Base-by-base conservation (phyloP, 2,329 filamentous ascomycete species). In the Pseudocercospora fijiensis region DNA sequence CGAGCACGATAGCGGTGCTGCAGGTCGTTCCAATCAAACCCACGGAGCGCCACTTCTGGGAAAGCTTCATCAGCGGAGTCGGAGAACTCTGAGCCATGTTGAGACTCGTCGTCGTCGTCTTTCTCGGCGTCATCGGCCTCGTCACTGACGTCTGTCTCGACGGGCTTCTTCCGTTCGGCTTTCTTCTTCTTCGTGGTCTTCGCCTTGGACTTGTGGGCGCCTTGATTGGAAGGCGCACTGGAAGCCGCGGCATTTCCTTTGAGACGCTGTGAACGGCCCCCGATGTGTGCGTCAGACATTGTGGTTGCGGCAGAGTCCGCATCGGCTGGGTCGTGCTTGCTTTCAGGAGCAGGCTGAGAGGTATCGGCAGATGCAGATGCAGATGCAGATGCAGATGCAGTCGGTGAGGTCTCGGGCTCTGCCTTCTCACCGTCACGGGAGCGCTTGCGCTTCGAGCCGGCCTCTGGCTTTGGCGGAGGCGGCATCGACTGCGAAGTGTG, bases 1-100 rank as follows among this genome's bases (percentile, higher is more conserved):
- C 86, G 86, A 58, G 84, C 79, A 64, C 88, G 82, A 70, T 92
- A 96, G 47, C 86, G 85, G 1, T 80, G 74, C 75, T 92, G 84
- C 30, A 96, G 88, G n/a, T 88, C 84, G 2, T 88, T 81, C 92
- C 92, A 96, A 76, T 93, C 86, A 72, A 90, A 92, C 72, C 78
- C 60, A 52, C 79, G 77, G 65, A 91, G 78, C 58, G 52, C 61
- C 11, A 72, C 68, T n/a, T 69, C 57, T 10, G 73, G 74, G 8
- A 70, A 61, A 16, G 56, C 65, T 24, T 67, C 57, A 69, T 72
- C 61, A 70, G 56, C 45, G 65, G 64, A 72, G 28, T 60, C 60
- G 11, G 66, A 63, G 28, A 33, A 52, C 47, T 68, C 67, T 55
- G 64, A 68, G 30, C 58, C 62, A 28, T 67, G 65, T 11, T 51